phyloP scores from a whole-genome alignment of 2,329 filamentous ascomycete species.

The Stagonosporopsis rhizophila region DNA sequence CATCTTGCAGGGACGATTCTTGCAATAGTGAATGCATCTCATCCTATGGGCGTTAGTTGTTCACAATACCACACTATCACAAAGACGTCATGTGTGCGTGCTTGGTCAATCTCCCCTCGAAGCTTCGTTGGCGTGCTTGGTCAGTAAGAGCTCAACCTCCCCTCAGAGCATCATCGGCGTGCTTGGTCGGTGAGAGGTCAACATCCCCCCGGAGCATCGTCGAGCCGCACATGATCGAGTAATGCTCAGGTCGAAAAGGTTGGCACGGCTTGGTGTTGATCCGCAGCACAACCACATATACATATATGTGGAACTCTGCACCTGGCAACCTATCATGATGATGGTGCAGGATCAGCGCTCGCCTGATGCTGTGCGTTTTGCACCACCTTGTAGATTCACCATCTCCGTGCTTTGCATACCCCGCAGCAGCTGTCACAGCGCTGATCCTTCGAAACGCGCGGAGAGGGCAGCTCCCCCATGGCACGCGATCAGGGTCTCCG shows the following conservation, averaged over 20 bases:
- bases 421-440: conserved; percentile 15
- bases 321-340: background rate
- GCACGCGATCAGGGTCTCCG: background rate
- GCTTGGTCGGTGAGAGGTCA: background rate
- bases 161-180: too few relatives aligned
- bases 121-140: too few relatives aligned
- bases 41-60: background rate
- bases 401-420: conserved; percentile 7
- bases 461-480: conserved; percentile 13
- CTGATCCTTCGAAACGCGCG: conserved; percentile 8
- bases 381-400: background rate
- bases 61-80: background rate
- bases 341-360: conserved; percentile 2
- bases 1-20: background rate
- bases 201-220: background rate
- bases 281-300: background rate
- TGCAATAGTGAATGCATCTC: too few relatives aligned
- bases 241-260: background rate
- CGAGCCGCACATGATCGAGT: conserved; percentile 1
- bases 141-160: too few relatives aligned
- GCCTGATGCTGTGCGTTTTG: background rate
- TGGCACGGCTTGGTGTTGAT: background rate
- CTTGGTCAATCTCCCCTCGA: background rate
- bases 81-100: background rate
- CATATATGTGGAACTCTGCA: conserved; percentile 1